phyloP scores from a whole-genome alignment of 2,329 filamentous ascomycete species.

The Hypoxylon sp. region DNA sequence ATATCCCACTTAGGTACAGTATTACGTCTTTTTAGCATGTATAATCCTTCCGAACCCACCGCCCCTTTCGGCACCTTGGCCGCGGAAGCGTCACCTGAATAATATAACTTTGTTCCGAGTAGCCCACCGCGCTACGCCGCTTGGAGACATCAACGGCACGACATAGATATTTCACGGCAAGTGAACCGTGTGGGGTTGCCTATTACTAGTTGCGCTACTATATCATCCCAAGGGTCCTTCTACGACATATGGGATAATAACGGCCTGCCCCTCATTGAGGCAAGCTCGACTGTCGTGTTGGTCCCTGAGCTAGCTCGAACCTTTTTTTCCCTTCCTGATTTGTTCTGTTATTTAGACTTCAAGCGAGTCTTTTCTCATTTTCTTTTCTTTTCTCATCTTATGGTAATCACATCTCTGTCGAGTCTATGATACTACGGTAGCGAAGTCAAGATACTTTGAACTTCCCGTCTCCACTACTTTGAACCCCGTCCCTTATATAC shows the following conservation, averaged over 20 bases:
- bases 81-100: constrained; percentile 36
- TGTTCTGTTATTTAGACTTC: constrained; percentile 28
- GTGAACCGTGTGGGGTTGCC: constrained; percentile 39
- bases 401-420: constrained; percentile 25
- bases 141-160: constrained; percentile 43
- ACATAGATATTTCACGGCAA: constrained; percentile 42
- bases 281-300: constrained; percentile 15
- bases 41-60: constrained; percentile 28
- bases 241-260: constrained; percentile 29
- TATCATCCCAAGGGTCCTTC: constrained; percentile 30
- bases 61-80: constrained; percentile 27
- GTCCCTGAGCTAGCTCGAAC: constrained; percentile 22
- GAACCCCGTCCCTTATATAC: constrained; percentile 16
- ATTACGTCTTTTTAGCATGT: constrained; percentile 23
- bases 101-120: constrained; percentile 30
- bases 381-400: constrained; percentile 26
- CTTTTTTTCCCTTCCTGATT: constrained; percentile 3
- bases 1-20: constrained; percentile 10
- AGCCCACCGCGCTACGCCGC: constrained; percentile 43
- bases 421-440: constrained; percentile 12
- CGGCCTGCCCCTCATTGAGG: constrained; percentile 33
- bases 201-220: constrained; percentile 32
- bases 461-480: constrained; percentile 4
- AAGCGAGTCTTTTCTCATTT: constrained; percentile 22
- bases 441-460: constrained; percentile 7